Percentiles rank a stretch among this genome's conserved stretches.
Conservation (phyloP, 2,329 filamentous ascomycete species). For the Colletotrichum acutatum region DNA sequence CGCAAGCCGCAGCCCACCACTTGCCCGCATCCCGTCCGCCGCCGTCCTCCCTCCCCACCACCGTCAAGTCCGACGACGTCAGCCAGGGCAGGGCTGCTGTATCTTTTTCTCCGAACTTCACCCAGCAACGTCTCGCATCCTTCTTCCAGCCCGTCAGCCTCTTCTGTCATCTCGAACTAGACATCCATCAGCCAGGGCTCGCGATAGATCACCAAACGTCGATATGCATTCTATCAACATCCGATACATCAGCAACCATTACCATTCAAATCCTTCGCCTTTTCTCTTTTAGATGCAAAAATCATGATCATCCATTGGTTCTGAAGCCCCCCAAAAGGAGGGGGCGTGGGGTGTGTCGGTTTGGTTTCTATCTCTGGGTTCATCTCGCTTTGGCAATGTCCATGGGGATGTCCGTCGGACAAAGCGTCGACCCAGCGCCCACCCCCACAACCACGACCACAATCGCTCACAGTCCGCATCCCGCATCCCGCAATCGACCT, state of each 20-base stretch:
- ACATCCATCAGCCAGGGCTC: slow-evolving; percentile 1
- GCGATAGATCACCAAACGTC: not conserved
- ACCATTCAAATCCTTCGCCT: slow-evolving; percentile 2
- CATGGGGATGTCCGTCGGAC: slow-evolving; percentile 40
- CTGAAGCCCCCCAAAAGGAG: not conserved
- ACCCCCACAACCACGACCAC: slow-evolving; percentile 12
- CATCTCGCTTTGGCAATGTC: slow-evolving; percentile 32
- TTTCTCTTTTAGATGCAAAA: not conserved
- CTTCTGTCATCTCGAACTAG: slow-evolving; percentile 15
- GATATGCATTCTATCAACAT: not conserved
- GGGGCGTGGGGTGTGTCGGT: slow-evolving; percentile 28
- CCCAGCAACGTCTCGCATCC: not conserved
- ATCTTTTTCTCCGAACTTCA: not conserved
- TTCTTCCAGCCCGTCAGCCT: not conserved
- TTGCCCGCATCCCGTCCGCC: not conserved
- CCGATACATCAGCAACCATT: not conserved
- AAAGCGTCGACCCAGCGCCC: slow-evolving; percentile 29
- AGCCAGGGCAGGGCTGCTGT: not conserved
- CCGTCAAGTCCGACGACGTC: slow-evolving; percentile 9
- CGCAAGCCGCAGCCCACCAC: not conserved
- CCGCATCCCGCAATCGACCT: not conserved
- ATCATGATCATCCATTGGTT: slow-evolving; percentile 6
- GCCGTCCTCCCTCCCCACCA: not conserved
- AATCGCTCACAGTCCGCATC: not conserved
- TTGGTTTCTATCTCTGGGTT: slow-evolving; percentile 32